Percentiles rank a stretch among this genome's conserved stretches.
These are phyloP conservation scores for Teratosphaeria destructans DNA, from an alignment of 2,329 filamentous ascomycete genomes.

Conservation along the genomic window DNA sequence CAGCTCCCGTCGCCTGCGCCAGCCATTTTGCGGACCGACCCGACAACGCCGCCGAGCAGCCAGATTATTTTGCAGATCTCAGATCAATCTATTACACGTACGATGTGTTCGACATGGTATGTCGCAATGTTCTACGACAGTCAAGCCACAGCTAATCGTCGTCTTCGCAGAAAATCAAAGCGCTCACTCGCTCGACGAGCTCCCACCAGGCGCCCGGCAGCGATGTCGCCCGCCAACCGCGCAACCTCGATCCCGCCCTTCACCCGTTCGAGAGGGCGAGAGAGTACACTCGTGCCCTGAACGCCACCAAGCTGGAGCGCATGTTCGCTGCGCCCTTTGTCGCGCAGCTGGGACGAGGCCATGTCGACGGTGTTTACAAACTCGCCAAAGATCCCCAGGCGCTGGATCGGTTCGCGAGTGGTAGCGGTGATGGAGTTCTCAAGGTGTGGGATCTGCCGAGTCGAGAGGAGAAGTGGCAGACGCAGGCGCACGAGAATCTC, in stretches of 20 bases:
- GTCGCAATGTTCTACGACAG: neutral
- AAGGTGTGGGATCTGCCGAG: conserved; percentile 82
- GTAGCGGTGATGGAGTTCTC: conserved; percentile 81
- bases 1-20: neutral
- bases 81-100: neutral
- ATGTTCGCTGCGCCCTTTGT: conserved; percentile 85
- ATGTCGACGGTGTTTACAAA: conserved; percentile 67
- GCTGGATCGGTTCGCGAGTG: conserved; percentile 53
- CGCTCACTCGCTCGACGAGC: conserved; percentile 54
- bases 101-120: neutral
- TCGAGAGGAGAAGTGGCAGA: conserved; percentile 64
- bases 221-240: conserved; percentile 53
- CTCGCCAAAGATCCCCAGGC: conserved; percentile 39
- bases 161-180: conserved; percentile 46
- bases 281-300: conserved; percentile 68
- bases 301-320: conserved; percentile 84
- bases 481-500: conserved; percentile 81
- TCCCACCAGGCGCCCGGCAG: conserved; percentile 58
- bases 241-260: conserved; percentile 70
- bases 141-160: neutral
- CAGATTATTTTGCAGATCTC: neutral
- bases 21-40: neutral
- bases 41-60: neutral
- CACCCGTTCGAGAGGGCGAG: conserved; percentile 86
- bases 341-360: conserved; percentile 74